Percentiles rank a stretch among this genome's conserved stretches.
Conservation (phyloP, 2,329 filamentous ascomycete genomes). For the Fusarium sp. region DNA sequence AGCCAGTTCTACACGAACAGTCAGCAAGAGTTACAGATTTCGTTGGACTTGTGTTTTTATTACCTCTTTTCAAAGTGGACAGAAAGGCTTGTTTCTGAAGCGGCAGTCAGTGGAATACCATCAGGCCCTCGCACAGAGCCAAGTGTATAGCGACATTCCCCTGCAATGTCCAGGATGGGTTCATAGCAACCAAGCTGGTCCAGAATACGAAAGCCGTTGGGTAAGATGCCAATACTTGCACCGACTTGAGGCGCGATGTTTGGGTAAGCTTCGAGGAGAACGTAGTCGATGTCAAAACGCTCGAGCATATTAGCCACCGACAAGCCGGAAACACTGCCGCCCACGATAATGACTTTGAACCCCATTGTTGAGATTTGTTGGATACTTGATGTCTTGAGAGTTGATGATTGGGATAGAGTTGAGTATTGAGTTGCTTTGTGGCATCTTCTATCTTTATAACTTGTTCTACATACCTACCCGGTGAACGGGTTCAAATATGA, state of each 20-base stretch:
- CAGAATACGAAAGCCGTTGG: not conserved
- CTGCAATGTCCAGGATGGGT: not conserved
- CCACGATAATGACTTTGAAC: not conserved
- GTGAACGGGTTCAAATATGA: not conserved
- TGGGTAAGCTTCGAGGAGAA: not conserved
- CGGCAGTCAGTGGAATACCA: not conserved
- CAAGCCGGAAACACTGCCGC: not conserved
- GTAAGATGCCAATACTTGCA: constrained; percentile 2
- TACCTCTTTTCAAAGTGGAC: not conserved
- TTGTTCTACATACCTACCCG: not conserved
- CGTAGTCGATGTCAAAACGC: not conserved
- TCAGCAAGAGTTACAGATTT: not conserved
- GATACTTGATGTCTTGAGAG: not conserved
- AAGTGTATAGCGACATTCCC: not conserved
- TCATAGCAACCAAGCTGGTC: not conserved
- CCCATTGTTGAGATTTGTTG: not conserved
- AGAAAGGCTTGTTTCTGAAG: not conserved
- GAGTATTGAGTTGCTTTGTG: not conserved
- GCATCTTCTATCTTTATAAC: not conserved
- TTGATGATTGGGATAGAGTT: not conserved
- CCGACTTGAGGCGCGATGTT: not conserved
- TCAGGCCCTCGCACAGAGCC: not conserved
- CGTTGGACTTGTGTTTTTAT: fast-evolving
- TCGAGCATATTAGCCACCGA: constrained; percentile 8
- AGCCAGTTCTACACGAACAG: not conserved